Conservation (phyloP, 2,329 filamentous ascomycete species). For the Penicillium freii region DNA sequence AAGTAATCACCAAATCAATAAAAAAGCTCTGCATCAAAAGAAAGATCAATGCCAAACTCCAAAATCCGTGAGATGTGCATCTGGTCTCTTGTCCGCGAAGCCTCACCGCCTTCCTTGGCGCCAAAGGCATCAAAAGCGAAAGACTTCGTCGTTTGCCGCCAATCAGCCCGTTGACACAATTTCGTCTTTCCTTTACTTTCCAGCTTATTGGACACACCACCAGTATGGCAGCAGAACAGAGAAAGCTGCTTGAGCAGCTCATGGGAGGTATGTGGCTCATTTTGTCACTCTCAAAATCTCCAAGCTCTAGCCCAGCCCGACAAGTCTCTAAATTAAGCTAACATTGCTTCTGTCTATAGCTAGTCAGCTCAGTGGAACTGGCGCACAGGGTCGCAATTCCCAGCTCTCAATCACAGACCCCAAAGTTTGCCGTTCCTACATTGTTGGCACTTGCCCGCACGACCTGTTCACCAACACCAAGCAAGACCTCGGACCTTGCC, state of each 20-base stretch:
- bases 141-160: slow-evolving; percentile 12
- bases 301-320: slow-evolving; percentile 10
- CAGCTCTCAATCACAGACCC: slow-evolving; percentile 86
- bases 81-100: slow-evolving; percentile 21
- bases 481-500: slow-evolving; percentile 88
- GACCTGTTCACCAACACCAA: slow-evolving; percentile 99
- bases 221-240: slow-evolving; percentile 90
- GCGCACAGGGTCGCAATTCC: slow-evolving; percentile 68
- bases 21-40: slow-evolving; percentile 7
- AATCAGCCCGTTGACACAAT: slow-evolving; percentile 11
- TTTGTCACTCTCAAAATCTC: slow-evolving; percentile 4
- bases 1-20: slow-evolving; percentile 6
- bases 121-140: slow-evolving; percentile 20
- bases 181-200: slow-evolving; percentile 6
- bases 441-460: slow-evolving; percentile 92
- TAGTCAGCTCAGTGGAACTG: slow-evolving; percentile 74
- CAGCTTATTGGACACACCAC: slow-evolving; percentile 7
- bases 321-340: slow-evolving; percentile 22
- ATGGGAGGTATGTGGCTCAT: slow-evolving; percentile 53
- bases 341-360: slow-evolving; percentile 32
- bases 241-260: slow-evolving; percentile 96
- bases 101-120: slow-evolving; percentile 27
- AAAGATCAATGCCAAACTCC: slow-evolving; percentile 4
- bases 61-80: slow-evolving; percentile 9
- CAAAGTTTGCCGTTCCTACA: slow-evolving; percentile 92